Percentiles rank a stretch among this genome's conserved stretches.
Conservation (phyloP, 2,329 filamentous ascomycete species). For the Leptosphaerulina australis region DNA sequence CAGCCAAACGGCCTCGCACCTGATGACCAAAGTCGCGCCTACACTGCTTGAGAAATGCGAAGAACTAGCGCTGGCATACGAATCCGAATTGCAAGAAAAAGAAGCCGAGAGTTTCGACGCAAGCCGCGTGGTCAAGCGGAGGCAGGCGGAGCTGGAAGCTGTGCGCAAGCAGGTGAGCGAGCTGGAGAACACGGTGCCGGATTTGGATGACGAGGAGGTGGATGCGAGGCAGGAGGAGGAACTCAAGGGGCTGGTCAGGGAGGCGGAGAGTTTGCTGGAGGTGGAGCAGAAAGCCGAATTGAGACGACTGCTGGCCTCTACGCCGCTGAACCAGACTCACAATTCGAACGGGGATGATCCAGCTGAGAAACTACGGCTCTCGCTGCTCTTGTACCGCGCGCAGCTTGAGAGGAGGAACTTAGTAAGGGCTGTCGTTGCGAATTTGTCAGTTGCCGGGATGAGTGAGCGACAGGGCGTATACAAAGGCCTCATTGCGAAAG, state of each 20-base stretch:
- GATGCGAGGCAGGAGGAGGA: conserved; percentile 46
- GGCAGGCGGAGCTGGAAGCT: conserved; percentile 69
- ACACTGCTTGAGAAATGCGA: conserved; percentile 56
- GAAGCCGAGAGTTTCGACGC: conserved; percentile 59
- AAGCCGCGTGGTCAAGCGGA: conserved; percentile 60
- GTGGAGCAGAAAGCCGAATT: conserved; percentile 53
- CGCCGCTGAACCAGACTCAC: conserved; percentile 30
- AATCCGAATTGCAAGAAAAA: conserved; percentile 76
- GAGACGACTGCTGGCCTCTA: conserved; percentile 37
- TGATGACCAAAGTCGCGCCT: conserved; percentile 68
- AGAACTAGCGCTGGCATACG: conserved; percentile 61
- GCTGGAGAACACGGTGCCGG: conserved; percentile 47
- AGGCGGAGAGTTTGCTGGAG: conserved; percentile 53
- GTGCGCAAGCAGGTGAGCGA: conserved; percentile 66
- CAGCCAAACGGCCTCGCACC: conserved; percentile 58
- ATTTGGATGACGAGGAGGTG: conserved; percentile 43
- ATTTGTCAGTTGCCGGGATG: conserved; percentile 70
- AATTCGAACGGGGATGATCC: conserved; percentile 6
- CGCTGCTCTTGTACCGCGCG: conserved; percentile 62
- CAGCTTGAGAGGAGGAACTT: conserved; percentile 66
- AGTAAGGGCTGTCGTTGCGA: conserved; percentile 71
- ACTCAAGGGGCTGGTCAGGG: conserved; percentile 44
- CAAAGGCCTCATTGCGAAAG: conserved; percentile 69
- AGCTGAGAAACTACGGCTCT: conserved; percentile 61
- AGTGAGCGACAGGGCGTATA: conserved; percentile 77